phyloP scores from a whole-genome alignment of 1,139 yeast genomes.

The Meyerozyma athensensis region DNA sequence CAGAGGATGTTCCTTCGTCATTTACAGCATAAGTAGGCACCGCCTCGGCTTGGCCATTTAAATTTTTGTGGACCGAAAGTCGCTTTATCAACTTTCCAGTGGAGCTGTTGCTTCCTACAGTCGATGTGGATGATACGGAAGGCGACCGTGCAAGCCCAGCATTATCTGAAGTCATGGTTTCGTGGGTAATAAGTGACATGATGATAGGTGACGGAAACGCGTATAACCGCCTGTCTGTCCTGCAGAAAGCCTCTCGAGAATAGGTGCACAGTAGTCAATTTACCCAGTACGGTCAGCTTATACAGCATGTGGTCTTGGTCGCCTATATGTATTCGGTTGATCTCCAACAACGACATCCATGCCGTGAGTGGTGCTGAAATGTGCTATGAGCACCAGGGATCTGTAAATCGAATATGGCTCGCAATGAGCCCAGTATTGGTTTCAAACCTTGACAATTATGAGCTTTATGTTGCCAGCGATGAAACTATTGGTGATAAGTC shows the following conservation, averaged over 20 bases:
- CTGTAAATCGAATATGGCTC: not conserved
- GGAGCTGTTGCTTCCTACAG: conserved; percentile 24
- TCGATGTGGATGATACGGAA: conserved; percentile 24
- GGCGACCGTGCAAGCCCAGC: conserved; percentile 10
- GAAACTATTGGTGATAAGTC: not conserved
- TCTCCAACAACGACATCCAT: not conserved
- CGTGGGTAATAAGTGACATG: not conserved
- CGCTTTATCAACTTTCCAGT: conserved; percentile 29
- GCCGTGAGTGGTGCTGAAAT: not conserved
- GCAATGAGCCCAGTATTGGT: conserved; percentile 1
- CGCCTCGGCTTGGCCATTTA: conserved; percentile 5
- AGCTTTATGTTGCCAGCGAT: not conserved
- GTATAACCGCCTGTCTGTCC: not conserved
- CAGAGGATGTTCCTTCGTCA: not conserved
- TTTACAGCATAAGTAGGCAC: not conserved
- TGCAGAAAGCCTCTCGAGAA: not conserved
- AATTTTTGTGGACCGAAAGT: conserved; percentile 18
- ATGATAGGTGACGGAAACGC: not conserved
- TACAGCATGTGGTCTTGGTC: not conserved
- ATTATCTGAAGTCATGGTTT: conserved; percentile 1
- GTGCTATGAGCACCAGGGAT: not conserved
- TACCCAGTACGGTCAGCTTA: not conserved
- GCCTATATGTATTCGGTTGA: conserved; percentile 1
- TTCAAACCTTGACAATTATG: not conserved
- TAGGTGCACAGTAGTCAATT: not conserved